Percentiles rank a stretch among this genome's conserved stretches.
These are phyloP conservation scores for Penicillium paneum DNA, from an alignment of 2,329 filamentous ascomycete genomes.

Conservation along the genomic window DNA sequence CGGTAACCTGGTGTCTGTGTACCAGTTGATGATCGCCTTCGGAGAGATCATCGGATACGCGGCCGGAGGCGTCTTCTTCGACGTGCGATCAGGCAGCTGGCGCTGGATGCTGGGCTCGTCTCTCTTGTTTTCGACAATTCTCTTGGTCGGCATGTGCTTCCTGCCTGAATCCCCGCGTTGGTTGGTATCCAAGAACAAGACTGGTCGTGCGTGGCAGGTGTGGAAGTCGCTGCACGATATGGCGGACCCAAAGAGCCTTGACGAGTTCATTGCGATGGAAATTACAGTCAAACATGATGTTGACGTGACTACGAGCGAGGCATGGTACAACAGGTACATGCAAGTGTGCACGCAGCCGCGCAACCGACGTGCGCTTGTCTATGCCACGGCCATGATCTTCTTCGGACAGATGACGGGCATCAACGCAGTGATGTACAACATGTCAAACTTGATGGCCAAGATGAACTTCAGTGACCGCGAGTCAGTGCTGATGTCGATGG, in stretches of 20 bases:
- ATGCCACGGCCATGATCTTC: slow-evolving; percentile 29
- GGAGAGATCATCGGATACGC: background rate
- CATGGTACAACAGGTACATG: background rate
- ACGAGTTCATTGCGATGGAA: background rate
- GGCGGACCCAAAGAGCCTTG: background rate
- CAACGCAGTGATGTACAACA: slow-evolving; percentile 3
- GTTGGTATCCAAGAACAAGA: background rate
- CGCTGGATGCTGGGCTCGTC: slow-evolving; percentile 71
- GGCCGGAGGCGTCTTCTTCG: slow-evolving; percentile 57
- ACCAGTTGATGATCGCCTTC: background rate
- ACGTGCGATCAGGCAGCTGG: slow-evolving; percentile 68
- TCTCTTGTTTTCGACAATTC: slow-evolving; percentile 64
- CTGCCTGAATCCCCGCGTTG: background rate
- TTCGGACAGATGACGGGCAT: slow-evolving; percentile 1
- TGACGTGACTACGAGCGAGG: background rate
- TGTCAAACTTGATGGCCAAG: slow-evolving; percentile 6
- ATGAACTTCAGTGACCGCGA: slow-evolving; percentile 4
- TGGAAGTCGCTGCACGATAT: background rate
- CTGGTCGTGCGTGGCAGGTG: background rate
- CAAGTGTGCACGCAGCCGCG: background rate
- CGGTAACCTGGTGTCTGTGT: background rate
- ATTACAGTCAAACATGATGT: background rate
- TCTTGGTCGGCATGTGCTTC: slow-evolving; percentile 47
- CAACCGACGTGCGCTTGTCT: background rate
- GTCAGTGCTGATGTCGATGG: slow-evolving; percentile 37